A percentile compares a stretch with the other conserved stretches of the same genome.
phyloP scores from a whole-genome alignment of 192 early-diverging fungal species.

The Coemansia sp. region DNA sequence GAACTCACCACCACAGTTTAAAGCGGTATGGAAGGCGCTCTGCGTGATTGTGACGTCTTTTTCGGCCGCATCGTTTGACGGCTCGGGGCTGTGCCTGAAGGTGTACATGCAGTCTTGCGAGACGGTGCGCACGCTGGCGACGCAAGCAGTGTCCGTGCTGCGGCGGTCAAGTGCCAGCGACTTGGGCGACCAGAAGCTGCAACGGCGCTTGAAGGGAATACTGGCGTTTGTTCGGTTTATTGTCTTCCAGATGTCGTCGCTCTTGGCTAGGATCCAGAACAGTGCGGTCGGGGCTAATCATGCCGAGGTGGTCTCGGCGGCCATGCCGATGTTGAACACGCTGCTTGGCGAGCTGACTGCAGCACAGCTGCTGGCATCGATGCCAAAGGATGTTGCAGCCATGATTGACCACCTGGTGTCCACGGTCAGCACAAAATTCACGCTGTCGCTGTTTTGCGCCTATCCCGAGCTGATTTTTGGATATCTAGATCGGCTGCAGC shows the following conservation, averaged over 20 bases:
- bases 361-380: not conserved
- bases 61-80: slow-evolving; percentile 16
- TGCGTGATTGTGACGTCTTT: slow-evolving; percentile 23
- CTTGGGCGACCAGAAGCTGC: slow-evolving; percentile 8
- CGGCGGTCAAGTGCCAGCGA: not conserved
- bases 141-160: slow-evolving; percentile 7
- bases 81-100: slow-evolving; percentile 6
- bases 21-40: slow-evolving; percentile 21
- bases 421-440: slow-evolving; percentile 14
- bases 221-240: slow-evolving; percentile 36
- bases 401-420: slow-evolving; percentile 6
- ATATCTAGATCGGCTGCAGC: slow-evolving; percentile 13
- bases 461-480: not conserved
- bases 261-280: slow-evolving; percentile 5
- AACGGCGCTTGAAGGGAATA: slow-evolving; percentile 13
- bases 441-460: slow-evolving; percentile 10
- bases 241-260: slow-evolving; percentile 36
- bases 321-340: slow-evolving; percentile 21
- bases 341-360: slow-evolving; percentile 22
- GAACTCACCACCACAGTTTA: slow-evolving; percentile 27
- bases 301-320: not conserved
- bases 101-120: slow-evolving; percentile 22
- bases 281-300: not conserved
- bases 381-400: slow-evolving; percentile 3
- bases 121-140: slow-evolving; percentile 6